Conservation (phyloP, 495 filamentous ascomycete species). For the Saxispiralis lemnorum region DNA sequence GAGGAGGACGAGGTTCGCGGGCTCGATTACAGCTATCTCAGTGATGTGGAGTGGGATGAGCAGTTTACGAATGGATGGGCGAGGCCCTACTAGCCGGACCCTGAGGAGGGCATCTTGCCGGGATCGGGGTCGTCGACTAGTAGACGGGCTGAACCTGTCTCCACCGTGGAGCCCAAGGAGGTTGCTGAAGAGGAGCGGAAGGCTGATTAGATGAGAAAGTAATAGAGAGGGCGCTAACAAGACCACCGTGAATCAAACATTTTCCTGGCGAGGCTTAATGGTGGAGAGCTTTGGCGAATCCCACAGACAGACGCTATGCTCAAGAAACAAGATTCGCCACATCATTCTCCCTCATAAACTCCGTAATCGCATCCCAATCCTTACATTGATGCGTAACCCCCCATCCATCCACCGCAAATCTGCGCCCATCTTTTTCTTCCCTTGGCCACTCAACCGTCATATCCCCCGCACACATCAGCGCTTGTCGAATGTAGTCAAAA, state of each 20-base stretch:
- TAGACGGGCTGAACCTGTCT: not conserved
- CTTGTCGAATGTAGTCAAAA: slow-evolving; percentile 15
- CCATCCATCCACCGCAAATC: slow-evolving; percentile 14
- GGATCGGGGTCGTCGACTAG: no score
- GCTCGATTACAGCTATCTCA: slow-evolving; percentile 16
- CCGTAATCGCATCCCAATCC: slow-evolving; percentile 9
- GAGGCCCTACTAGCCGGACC: not conserved
- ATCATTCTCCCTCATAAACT: slow-evolving; percentile 8
- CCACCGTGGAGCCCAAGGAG: not conserved
- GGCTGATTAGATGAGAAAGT: no score
- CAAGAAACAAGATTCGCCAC: not conserved
- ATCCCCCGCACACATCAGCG: slow-evolving; percentile 15
- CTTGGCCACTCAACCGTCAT: slow-evolving; percentile 13
- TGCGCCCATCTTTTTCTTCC: slow-evolving; percentile 4
- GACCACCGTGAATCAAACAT: no score
- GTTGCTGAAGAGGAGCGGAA: not conserved
- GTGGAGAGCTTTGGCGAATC: no score
- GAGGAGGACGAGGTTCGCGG: slow-evolving; percentile 19
- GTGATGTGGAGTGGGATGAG: slow-evolving; percentile 7
- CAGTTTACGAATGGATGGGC: not conserved
- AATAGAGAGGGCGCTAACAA: no score
- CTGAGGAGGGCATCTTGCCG: no score
- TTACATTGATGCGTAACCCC: slow-evolving; percentile 12
- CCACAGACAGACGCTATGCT: no score
- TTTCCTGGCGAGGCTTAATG: no score